A percentile compares a stretch with the other conserved stretches of the same genome.
phyloP scores from a whole-genome alignment of 2,329 filamentous ascomycete genomes.

The Ilyonectria robusta region DNA sequence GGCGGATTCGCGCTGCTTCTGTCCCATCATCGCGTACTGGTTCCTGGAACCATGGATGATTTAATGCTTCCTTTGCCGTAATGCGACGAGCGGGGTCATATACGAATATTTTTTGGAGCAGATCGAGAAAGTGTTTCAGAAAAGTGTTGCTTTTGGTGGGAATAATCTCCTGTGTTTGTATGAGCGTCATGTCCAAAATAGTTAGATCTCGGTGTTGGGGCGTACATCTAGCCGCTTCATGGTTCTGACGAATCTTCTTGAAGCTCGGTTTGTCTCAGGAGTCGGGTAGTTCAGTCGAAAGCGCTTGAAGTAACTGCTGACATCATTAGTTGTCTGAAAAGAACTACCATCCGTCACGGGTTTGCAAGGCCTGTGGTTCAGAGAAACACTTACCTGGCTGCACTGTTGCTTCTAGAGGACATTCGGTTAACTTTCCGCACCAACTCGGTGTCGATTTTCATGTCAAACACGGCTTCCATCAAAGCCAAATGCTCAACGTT shows the following conservation, averaged over 20 bases:
- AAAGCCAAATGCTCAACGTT: conserved; percentile 81
- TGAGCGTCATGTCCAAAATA: conserved; percentile 14
- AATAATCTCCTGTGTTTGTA: conserved; percentile 71
- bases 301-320: conserved; percentile 74
- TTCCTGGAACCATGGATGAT: conserved; percentile 79
- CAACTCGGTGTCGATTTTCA: conserved; percentile 71
- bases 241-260: conserved; percentile 75
- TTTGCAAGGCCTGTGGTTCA: background rate
- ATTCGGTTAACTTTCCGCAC: conserved; percentile 65
- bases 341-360: background rate
- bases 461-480: conserved; percentile 78
- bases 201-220: conserved; percentile 17
- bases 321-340: conserved; percentile 43
- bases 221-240: conserved; percentile 77
- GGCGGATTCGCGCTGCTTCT: conserved; percentile 75
- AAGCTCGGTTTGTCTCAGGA: conserved; percentile 73
- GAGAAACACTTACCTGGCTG: conserved; percentile 68
- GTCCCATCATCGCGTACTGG: conserved; percentile 74
- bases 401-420: conserved; percentile 69
- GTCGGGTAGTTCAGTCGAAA: conserved; percentile 76
- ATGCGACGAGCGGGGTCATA: conserved; percentile 77
- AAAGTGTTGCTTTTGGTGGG: conserved; percentile 69
- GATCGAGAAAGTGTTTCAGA: conserved; percentile 73
- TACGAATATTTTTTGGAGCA: conserved; percentile 76
- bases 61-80: conserved; percentile 75